Percentiles rank a stretch among this genome's conserved stretches.
These are phyloP conservation scores for Neofusicoccum sp. DNA, from an alignment of 2,329 filamentous ascomycete genomes.

Conservation along the genomic window DNA sequence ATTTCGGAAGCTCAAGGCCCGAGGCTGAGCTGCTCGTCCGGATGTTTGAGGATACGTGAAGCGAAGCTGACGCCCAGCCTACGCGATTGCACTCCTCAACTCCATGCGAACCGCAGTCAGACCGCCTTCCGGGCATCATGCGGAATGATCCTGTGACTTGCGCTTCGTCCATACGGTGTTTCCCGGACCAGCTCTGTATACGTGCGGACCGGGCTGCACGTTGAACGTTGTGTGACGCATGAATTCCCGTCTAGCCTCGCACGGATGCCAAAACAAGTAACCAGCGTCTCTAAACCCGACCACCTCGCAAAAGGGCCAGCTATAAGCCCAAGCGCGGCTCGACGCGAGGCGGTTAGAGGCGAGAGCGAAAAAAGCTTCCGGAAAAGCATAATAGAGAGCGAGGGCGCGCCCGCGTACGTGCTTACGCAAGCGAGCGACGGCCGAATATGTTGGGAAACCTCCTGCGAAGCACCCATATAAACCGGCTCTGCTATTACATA, in stretches of 20 bases:
- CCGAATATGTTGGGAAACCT: no score
- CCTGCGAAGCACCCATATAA: no score
- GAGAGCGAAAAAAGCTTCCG: neutral
- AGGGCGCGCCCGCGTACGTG: neutral
- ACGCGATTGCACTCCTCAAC: neutral
- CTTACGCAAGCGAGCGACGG: neutral
- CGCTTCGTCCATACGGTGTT: neutral
- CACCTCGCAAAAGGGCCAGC: no score
- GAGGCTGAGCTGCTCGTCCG: neutral
- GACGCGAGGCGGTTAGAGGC: no score
- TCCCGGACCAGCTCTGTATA: no score
- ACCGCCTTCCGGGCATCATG: neutral
- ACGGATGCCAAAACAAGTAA: neutral
- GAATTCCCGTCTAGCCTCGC: neutral
- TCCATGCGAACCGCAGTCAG: neutral
- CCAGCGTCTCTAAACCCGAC: no score
- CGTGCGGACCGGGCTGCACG: no score
- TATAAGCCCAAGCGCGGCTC: no score
- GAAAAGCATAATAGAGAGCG: neutral
- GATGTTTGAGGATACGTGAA: neutral
- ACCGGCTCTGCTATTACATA: no score
- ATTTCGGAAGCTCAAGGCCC: neutral
- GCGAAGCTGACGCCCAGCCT: no score
- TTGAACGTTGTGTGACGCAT: neutral
- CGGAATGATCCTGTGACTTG: no score